Evolutionary conservation across 176 grass and related monocot species (phyloP).

Genomic region (Hyparrhenia diplandra): DNA sequence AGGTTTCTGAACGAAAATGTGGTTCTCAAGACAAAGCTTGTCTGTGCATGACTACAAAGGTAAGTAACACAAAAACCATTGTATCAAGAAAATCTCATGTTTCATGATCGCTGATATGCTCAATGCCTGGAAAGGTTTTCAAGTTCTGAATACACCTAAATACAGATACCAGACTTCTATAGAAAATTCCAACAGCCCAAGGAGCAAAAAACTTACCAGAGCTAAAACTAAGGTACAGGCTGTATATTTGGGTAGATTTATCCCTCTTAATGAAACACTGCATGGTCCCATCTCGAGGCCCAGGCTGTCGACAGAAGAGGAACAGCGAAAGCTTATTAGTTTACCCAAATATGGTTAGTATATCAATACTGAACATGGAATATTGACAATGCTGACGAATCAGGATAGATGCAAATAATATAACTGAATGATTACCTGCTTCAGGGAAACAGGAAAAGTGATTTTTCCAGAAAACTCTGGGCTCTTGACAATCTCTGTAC

Average conservation of each 20-base stretch:
- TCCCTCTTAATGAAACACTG: constrained; percentile 88
- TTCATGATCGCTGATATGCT: background rate
- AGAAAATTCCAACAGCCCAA: background rate
- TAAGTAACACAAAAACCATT: no score
- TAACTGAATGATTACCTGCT: constrained; percentile 41
- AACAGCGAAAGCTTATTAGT: background rate
- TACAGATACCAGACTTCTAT: background rate
- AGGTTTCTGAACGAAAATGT: no score
- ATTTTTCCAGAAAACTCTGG: constrained; percentile 60
- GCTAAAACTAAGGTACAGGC: constrained; percentile 72
- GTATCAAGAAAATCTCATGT: constrained; percentile 15
- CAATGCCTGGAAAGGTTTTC: background rate
- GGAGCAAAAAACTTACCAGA: constrained; percentile 38
- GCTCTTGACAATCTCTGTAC: constrained; percentile 59
- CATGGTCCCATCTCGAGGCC: constrained; percentile 69
- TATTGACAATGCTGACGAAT: background rate
- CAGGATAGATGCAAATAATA: constrained; percentile 1
- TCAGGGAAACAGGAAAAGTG: constrained; percentile 67
- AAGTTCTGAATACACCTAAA: background rate
- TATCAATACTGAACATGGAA: background rate
- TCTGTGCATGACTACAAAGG: background rate
- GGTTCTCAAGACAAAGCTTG: background rate
- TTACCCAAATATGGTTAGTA: background rate
- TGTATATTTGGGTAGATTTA: constrained; percentile 77
- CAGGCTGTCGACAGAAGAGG: constrained; percentile 51